A percentile compares a stretch with the other conserved stretches of the same genome.
Conservation (phyloP, 257 asterid genomes). For the Jaltomata sinuosa region DNA sequence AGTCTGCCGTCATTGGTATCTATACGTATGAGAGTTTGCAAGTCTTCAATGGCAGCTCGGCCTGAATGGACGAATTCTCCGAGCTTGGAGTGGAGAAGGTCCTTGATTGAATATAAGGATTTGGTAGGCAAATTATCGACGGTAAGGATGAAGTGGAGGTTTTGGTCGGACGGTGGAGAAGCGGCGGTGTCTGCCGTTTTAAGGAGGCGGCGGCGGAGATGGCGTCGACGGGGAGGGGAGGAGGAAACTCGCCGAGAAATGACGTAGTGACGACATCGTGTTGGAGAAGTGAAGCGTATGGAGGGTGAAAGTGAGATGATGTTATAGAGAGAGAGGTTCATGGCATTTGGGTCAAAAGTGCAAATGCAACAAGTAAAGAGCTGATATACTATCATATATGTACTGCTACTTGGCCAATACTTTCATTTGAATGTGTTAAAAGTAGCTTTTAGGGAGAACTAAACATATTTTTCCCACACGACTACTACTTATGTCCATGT, state of each 20-base stretch:
- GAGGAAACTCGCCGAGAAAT: conserved; percentile 18
- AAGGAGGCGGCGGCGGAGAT: conserved; percentile 69
- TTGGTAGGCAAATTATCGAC: conserved; percentile 25
- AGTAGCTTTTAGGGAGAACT: too few relatives aligned
- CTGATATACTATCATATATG: too few relatives aligned
- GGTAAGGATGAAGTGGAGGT: conserved; percentile 48
- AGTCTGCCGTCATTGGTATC: conserved; percentile 33
- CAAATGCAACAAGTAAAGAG: too few relatives aligned
- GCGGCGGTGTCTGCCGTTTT: conserved; percentile 23
- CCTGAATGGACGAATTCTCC: conserved; percentile 30
- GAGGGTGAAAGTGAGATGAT: background rate
- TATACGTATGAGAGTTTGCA: conserved; percentile 42
- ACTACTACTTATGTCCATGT: too few relatives aligned
- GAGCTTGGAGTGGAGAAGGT: conserved; percentile 28
- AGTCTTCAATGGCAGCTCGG: conserved; percentile 53
- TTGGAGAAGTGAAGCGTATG: conserved; percentile 20
- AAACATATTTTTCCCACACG: too few relatives aligned
- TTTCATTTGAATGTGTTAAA: too few relatives aligned
- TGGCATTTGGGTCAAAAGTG: background rate
- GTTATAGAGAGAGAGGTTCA: background rate
- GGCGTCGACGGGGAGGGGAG: conserved; percentile 38
- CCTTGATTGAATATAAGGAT: conserved; percentile 28
- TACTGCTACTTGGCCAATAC: too few relatives aligned
- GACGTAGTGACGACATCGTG: conserved; percentile 12
- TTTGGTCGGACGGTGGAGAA: conserved; percentile 43